A percentile compares a stretch with the other conserved stretches of the same genome.
Evolutionary conservation across 2,329 filamentous ascomycete genomes (phyloP).

Genomic region (Verticillium tricorpus): DNA sequence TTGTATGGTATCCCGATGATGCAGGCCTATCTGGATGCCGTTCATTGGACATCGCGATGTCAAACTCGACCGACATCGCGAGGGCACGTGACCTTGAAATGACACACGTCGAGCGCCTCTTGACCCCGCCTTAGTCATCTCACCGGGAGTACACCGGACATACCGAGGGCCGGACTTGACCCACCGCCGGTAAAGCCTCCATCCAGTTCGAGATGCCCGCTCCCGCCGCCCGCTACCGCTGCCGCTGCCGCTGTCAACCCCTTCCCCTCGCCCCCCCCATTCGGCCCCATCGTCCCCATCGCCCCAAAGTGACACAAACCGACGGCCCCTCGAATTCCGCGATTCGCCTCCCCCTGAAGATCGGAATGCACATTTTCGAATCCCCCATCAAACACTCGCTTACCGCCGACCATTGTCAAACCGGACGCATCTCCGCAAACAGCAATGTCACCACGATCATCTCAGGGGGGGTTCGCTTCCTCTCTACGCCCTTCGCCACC

Average conservation of each 20-base stretch:
- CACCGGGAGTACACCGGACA: neutral
- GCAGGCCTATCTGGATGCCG: neutral
- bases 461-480: neutral
- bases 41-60: neutral
- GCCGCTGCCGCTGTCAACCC: neutral
- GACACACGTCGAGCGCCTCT: neutral
- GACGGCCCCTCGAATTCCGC: neutral
- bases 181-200: neutral
- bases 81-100: neutral
- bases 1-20: neutral
- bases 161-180: neutral
- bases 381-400: neutral
- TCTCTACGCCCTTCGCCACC: neutral
- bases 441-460: neutral
- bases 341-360: slow-evolving; percentile 5
- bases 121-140: neutral
- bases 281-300: neutral
- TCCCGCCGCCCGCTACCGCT: neutral
- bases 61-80: neutral
- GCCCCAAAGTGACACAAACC: neutral
- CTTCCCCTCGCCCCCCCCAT: too few species aligned
- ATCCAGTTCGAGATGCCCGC: neutral
- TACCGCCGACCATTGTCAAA: neutral
- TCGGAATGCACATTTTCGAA: neutral
- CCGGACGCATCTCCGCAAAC: neutral